These are phyloP conservation scores for Paecilomyces sp. DNA, from an alignment of 2,329 filamentous ascomycete species.

Conservation along the genomic window DNA sequence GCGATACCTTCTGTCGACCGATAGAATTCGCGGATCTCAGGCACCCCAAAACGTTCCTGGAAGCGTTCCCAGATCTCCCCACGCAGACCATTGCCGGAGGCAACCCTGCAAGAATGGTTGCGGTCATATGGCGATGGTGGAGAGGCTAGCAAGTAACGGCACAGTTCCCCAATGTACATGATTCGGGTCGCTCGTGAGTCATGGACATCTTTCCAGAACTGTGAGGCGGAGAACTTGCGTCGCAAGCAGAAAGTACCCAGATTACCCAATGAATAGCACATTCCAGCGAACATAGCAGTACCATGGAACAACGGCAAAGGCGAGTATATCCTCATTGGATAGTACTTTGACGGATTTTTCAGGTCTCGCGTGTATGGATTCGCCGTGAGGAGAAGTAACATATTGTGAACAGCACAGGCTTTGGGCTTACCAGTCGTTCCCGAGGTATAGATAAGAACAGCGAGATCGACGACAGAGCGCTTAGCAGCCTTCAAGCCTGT, in stretches of 20 bases:
- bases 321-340: slow-evolving; percentile 40
- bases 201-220: slow-evolving; percentile 40
- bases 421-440: slow-evolving; percentile 44
- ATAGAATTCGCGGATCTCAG: slow-evolving; percentile 44
- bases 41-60: slow-evolving; percentile 46
- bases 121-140: slow-evolving; percentile 39
- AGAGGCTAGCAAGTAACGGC: slow-evolving; percentile 41
- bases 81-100: slow-evolving; percentile 42
- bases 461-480: slow-evolving; percentile 26
- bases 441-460: slow-evolving; percentile 41
- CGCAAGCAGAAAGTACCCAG: slow-evolving; percentile 36
- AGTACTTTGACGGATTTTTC: slow-evolving; percentile 34
- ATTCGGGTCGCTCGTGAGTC: slow-evolving; percentile 37
- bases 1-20: slow-evolving; percentile 41
- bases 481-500: slow-evolving; percentile 21
- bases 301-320: slow-evolving; percentile 44
- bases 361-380: slow-evolving; percentile 29
- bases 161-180: slow-evolving; percentile 44
- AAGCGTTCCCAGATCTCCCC: slow-evolving; percentile 45
- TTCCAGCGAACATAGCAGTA: slow-evolving; percentile 39
- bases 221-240: slow-evolving; percentile 40
- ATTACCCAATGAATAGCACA: slow-evolving; percentile 35
- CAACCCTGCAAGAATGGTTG: slow-evolving; percentile 38
- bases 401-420: slow-evolving; percentile 36
- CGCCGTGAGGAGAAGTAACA: slow-evolving; percentile 29